A percentile compares a stretch with the other conserved stretches of the same genome.
These are phyloP conservation scores for Phytopythium vexans DNA, from an alignment of 352 stramenopile species.

Conservation along the genomic window DNA sequence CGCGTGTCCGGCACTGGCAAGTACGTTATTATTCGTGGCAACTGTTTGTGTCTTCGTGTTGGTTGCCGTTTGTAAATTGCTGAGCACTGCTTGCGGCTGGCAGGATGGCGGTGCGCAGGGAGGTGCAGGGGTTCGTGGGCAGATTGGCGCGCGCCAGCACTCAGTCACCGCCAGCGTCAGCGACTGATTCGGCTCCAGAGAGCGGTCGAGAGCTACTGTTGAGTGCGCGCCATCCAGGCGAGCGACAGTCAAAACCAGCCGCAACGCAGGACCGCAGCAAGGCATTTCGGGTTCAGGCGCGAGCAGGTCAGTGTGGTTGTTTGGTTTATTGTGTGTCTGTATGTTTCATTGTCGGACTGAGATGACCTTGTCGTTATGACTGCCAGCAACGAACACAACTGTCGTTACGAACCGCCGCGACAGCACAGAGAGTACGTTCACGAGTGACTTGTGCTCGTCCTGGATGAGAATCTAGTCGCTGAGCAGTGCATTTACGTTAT, in stretches of 20 bases:
- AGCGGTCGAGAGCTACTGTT: background rate
- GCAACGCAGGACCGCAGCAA: too few species aligned
- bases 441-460: background rate
- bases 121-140: constrained; percentile 72
- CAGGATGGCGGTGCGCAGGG: constrained; percentile 50
- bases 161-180: constrained; percentile 23
- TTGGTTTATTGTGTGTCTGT: too few species aligned
- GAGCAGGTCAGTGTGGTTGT: too few species aligned
- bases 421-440: background rate
- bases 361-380: too few species aligned
- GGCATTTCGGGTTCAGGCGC: too few species aligned
- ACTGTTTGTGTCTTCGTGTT: background rate
- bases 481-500: constrained; percentile 2
- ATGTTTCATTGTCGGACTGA: too few species aligned
- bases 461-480: background rate
- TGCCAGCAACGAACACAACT: too few species aligned
- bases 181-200: background rate
- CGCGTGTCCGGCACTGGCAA: constrained; percentile 67
- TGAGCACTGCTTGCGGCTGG: background rate
- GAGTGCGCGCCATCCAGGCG: background rate
- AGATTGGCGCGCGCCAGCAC: constrained; percentile 52
- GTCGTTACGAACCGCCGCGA: background rate
- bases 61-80: constrained; percentile 1
- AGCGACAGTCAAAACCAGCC: too few species aligned
- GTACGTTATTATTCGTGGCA: constrained; percentile 9